These are phyloP conservation scores for Setaria viridis DNA, from an alignment of 202 grass and related monocot genomes.

Conservation along the genomic window DNA sequence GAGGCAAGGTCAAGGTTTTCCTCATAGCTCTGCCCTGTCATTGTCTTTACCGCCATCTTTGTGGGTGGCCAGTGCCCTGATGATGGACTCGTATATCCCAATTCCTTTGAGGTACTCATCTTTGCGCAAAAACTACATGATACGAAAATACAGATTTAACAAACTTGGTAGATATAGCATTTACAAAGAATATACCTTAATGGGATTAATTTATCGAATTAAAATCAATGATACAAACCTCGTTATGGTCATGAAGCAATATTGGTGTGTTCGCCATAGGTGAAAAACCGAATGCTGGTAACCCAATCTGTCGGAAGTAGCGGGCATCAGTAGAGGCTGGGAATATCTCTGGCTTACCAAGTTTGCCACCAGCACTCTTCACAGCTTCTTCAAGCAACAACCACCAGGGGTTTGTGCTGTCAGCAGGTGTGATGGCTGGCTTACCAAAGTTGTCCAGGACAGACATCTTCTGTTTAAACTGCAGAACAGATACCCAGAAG, in stretches of 20 bases:
- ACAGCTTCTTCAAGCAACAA: constrained; percentile 69
- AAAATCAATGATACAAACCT: constrained; percentile 57
- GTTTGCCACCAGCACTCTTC: constrained; percentile 73
- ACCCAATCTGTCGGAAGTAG: constrained; percentile 71
- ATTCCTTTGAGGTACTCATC: constrained; percentile 95
- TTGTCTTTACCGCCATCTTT: constrained; percentile 40
- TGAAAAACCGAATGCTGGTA: constrained; percentile 95
- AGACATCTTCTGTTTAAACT: constrained; percentile 78
- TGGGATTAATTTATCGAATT: background rate
- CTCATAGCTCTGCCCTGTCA: constrained; percentile 82
- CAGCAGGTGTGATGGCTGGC: constrained; percentile 62
- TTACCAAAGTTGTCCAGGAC: constrained; percentile 76
- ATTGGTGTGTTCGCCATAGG: constrained; percentile 92
- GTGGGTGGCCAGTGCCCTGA: constrained; percentile 67
- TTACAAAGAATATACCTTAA: background rate
- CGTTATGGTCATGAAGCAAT: constrained; percentile 95
- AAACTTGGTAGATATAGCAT: background rate
- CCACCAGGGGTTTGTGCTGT: constrained; percentile 91
- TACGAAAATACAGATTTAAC: background rate
- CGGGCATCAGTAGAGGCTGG: constrained; percentile 87
- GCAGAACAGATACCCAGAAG: constrained; percentile 25
- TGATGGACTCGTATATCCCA: constrained; percentile 74
- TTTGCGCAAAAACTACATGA: constrained; percentile 82
- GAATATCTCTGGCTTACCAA: constrained; percentile 87
- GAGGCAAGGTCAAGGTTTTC: background rate